These are phyloP conservation scores for Boeremia exigua DNA, from an alignment of 2,329 filamentous ascomycete species.

Conservation along the genomic window DNA sequence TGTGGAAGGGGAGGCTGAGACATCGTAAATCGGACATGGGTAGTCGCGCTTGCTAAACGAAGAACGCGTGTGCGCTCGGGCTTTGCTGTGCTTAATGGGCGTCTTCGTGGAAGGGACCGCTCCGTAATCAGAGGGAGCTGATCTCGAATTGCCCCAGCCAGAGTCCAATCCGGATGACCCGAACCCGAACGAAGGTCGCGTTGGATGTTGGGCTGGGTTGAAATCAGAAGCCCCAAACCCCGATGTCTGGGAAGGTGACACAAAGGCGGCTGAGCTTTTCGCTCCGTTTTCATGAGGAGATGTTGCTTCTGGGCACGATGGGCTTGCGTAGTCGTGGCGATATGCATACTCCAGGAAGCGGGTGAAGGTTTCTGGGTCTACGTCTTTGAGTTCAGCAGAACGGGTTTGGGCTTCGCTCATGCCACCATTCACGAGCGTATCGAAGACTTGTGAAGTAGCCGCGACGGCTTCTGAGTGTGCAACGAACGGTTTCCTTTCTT, in stretches of 20 bases:
- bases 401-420: slow-evolving; percentile 27
- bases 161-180: too few species aligned
- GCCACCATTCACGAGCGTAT: slow-evolving; percentile 27
- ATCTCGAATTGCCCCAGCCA: slow-evolving; percentile 1
- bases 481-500: slow-evolving; percentile 19
- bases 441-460: slow-evolving; percentile 23
- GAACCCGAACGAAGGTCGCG: too few species aligned
- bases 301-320: slow-evolving; percentile 2
- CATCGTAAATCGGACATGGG: neutral
- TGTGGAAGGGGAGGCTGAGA: neutral
- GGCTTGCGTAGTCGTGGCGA: slow-evolving; percentile 28
- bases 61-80: neutral
- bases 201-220: too few species aligned
- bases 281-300: neutral
- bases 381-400: slow-evolving; percentile 22
- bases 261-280: neutral
- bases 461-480: slow-evolving; percentile 32
- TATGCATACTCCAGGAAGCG: slow-evolving; percentile 39
- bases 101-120: neutral
- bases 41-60: neutral
- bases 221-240: too few species aligned
- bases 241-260: too few species aligned
- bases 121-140: slow-evolving; percentile 5
- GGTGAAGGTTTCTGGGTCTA: slow-evolving; percentile 32
- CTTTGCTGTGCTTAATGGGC: neutral